Evolutionary conservation across 768 basidiomycete species (phyloP).

Genomic region (Leccinum variicolor): DNA sequence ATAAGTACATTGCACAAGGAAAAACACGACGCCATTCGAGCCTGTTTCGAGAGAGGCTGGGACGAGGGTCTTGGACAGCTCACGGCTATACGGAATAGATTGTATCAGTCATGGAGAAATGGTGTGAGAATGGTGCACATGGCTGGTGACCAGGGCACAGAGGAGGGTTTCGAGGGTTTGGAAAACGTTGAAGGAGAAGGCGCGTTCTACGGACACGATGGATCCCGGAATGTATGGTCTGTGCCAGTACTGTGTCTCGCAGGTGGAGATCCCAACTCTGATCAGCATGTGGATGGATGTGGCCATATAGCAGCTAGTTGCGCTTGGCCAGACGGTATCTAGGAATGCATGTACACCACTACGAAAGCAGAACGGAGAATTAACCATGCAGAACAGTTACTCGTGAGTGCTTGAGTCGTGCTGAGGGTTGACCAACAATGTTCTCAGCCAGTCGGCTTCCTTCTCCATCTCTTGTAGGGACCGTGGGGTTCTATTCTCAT

Average conservation of each 20-base stretch:
- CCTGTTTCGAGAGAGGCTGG: constrained; percentile 64
- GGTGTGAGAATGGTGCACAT: constrained; percentile 45
- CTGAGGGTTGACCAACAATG: constrained; percentile 41
- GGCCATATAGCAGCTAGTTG: constrained; percentile 34
- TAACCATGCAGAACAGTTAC: neutral
- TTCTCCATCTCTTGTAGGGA: constrained; percentile 72
- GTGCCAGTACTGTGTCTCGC: constrained; percentile 40
- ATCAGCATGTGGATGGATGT: constrained; percentile 35
- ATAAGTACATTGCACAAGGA: constrained; percentile 29
- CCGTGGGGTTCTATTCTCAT: constrained; percentile 62
- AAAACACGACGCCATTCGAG: constrained; percentile 38
- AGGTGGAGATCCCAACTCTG: constrained; percentile 25
- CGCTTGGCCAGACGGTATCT: constrained; percentile 35
- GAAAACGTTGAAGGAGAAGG: constrained; percentile 29
- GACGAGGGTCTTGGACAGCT: constrained; percentile 53
- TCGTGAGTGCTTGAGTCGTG: neutral
- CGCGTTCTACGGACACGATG: constrained; percentile 23
- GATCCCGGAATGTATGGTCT: constrained; percentile 8
- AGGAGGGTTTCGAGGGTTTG: constrained; percentile 35
- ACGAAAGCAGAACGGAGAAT: neutral
- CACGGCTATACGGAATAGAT: constrained; percentile 42
- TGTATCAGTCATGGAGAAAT: constrained; percentile 45
- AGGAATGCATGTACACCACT: constrained; percentile 10
- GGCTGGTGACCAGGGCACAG: constrained; percentile 21
- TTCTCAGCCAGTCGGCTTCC: constrained; percentile 68